Conservation (phyloP, 1,284 basidiomycete species). For the Takashimella koratensis region DNA sequence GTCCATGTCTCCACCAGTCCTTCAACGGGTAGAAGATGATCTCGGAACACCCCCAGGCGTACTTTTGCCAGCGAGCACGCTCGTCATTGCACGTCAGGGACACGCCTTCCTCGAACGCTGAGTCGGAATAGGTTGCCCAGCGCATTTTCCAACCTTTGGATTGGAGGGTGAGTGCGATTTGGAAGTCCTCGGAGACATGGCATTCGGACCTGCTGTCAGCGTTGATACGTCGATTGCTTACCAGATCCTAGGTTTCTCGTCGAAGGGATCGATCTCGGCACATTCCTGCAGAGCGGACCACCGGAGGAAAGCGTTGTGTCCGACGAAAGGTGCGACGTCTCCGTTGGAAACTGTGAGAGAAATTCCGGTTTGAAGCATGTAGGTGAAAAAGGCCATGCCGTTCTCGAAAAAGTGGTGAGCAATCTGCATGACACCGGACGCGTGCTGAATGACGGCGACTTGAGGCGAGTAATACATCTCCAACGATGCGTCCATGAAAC, state of each 20-base stretch:
- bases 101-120: conserved; percentile 78
- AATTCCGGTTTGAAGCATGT: conserved; percentile 63
- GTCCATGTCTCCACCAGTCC: conserved; percentile 65
- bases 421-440: conserved; percentile 62
- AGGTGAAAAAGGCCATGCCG: conserved; percentile 72
- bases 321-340: conserved; percentile 69
- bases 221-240: conserved; percentile 40
- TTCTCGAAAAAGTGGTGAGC: conserved; percentile 77
- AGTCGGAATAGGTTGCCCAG: conserved; percentile 73
- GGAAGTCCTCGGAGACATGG: conserved; percentile 75
- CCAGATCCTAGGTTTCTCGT: conserved; percentile 69
- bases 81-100: conserved; percentile 70
- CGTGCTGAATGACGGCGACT: conserved; percentile 62
- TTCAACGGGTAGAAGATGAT: conserved; percentile 45
- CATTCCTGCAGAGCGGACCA: conserved; percentile 79
- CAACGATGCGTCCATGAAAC: conserved; percentile 72
- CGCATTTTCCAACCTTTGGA: conserved; percentile 60
- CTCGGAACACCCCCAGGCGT: conserved; percentile 61
- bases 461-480: conserved; percentile 70
- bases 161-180: conserved; percentile 61
- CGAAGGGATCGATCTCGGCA: conserved; percentile 61
- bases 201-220: conserved; percentile 13
- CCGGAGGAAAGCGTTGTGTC: conserved; percentile 77
- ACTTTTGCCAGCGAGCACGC: conserved; percentile 76
- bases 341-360: conserved; percentile 63